Evolutionary conservation across 768 basidiomycete genomes (phyloP).

Genomic region (Rhodotorula kratochvilovae): DNA sequence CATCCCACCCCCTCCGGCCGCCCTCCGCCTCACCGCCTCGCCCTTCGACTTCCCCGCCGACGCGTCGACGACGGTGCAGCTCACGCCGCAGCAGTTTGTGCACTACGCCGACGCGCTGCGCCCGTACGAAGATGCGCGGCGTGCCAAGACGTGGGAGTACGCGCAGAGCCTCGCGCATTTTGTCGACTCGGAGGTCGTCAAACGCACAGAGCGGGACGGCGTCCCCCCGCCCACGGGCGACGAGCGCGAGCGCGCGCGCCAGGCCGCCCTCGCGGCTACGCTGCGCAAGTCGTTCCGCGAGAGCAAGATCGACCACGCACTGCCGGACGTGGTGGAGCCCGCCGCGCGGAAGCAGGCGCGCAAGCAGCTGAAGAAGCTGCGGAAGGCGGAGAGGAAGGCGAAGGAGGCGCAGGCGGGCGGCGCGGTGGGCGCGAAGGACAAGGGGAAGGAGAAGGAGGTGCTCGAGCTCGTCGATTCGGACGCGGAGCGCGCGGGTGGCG

Average conservation of each 20-base stretch:
- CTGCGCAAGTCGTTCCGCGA: not conserved
- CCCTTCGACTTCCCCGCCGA: not conserved
- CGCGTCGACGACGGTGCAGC: not conserved
- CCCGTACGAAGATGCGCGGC: not conserved
- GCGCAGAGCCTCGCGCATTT: not conserved
- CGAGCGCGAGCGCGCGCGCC: not conserved
- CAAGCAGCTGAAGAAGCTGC: not conserved
- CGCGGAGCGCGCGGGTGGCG: not conserved
- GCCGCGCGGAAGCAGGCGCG: not conserved
- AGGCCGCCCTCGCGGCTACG: not conserved
- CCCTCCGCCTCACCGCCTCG: not conserved
- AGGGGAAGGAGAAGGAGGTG: not conserved
- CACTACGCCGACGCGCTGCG: not conserved
- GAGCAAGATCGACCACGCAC: rapidly evolving
- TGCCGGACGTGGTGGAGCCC: constrained; percentile 1
- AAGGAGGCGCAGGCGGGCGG: not conserved
- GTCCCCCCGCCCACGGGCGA: not conserved
- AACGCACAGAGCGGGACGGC: not conserved
- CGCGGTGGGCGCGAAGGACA: not conserved
- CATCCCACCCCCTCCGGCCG: not conserved
- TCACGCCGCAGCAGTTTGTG: not conserved
- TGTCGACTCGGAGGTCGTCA: not conserved
- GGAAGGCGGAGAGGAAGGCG: not conserved
- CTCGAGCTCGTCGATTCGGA: not conserved
- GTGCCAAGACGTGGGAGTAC: not conserved